Evolutionary conservation across 805 yeast genomes (phyloP).

Genomic region (Scheffersomyces lignosus): DNA sequence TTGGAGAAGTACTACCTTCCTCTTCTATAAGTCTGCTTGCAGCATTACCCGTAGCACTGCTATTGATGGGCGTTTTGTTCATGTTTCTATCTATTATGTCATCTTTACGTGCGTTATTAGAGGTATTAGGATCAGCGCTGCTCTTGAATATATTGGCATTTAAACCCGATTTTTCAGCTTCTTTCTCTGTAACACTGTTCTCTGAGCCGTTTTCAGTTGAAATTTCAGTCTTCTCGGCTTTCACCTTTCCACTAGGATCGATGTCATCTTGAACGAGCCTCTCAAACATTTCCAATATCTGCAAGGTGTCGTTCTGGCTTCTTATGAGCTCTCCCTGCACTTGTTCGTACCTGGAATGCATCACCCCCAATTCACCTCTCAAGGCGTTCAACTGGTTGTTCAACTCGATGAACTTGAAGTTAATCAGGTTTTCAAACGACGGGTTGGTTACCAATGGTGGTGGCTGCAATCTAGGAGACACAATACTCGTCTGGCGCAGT

Average conservation of each 20-base stretch:
- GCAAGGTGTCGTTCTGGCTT: conserved; percentile 54
- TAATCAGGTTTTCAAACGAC: conserved; percentile 19
- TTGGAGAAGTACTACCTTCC: conserved; percentile 14
- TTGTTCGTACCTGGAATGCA: conserved; percentile 48
- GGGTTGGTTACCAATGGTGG: conserved; percentile 12
- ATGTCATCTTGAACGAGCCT: conserved; percentile 13
- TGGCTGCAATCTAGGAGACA: conserved; percentile 1
- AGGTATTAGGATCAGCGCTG: conserved; percentile 1
- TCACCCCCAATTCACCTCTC: conserved; percentile 41
- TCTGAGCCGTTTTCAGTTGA: too few species aligned
- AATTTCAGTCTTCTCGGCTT: too few species aligned
- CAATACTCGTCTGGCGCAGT: too few species aligned
- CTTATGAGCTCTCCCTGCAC: conserved; percentile 48
- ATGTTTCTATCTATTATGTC: conserved; percentile 21
- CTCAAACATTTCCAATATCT: conserved; percentile 48
- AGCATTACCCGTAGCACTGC: too few species aligned
- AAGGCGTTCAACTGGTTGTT: conserved; percentile 36
- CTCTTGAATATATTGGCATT: conserved; percentile 8
- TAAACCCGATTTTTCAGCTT: conserved; percentile 5
- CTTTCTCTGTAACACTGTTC: conserved; percentile 4
- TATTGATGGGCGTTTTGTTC: conserved; percentile 24
- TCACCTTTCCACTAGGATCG: too few species aligned
- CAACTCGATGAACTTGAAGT: conserved; percentile 35
- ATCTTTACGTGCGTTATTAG: background rate
- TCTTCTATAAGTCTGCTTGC: conserved; percentile 4